Evolutionary conservation across 352 stramenopile genomes (phyloP).

Genomic region (Phytopythium delawarense): DNA sequence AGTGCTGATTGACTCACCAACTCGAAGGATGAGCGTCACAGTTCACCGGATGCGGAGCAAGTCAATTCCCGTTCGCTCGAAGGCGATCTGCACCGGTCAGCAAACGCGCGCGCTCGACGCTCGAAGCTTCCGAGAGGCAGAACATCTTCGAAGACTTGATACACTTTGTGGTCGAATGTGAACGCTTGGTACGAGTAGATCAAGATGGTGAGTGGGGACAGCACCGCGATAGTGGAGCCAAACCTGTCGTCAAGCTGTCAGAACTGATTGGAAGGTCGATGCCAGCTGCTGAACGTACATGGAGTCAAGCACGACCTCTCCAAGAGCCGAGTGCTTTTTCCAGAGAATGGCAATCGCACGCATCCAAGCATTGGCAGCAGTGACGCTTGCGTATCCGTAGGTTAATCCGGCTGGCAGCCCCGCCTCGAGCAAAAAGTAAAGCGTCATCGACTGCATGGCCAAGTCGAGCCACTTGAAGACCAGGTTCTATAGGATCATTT

Average conservation of each 20-base stretch:
- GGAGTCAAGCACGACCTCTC: not conserved
- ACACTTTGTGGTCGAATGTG: slow-evolving; percentile 16
- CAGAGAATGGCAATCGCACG: not conserved
- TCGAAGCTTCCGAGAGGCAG: slow-evolving; percentile 21
- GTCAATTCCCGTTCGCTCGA: slow-evolving; percentile 22
- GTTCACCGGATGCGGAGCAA: slow-evolving; percentile 23
- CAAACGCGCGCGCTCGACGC: slow-evolving; percentile 10
- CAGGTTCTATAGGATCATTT: not conserved
- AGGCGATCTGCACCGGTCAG: slow-evolving; percentile 17
- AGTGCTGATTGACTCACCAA: not conserved
- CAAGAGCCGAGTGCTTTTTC: not conserved
- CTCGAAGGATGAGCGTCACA: not conserved
- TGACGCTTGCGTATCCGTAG: not conserved
- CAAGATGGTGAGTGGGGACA: slow-evolving; percentile 19
- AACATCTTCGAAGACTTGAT: slow-evolving; percentile 14
- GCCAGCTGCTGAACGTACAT: not conserved
- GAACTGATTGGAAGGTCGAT: not conserved
- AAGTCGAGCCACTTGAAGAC: slow-evolving; percentile 2
- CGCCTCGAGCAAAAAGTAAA: not conserved
- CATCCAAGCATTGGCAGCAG: not conserved
- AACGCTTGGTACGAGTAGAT: slow-evolving; percentile 17
- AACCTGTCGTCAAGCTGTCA: slow-evolving; percentile 5
- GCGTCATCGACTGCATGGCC: not conserved
- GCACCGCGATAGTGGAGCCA: slow-evolving; percentile 18
- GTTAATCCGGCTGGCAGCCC: not conserved